A percentile compares a stretch with the other conserved stretches of the same genome.
Evolutionary conservation across 2,329 filamentous ascomycete genomes (phyloP).

Genomic region (Colletotrichum sp.): DNA sequence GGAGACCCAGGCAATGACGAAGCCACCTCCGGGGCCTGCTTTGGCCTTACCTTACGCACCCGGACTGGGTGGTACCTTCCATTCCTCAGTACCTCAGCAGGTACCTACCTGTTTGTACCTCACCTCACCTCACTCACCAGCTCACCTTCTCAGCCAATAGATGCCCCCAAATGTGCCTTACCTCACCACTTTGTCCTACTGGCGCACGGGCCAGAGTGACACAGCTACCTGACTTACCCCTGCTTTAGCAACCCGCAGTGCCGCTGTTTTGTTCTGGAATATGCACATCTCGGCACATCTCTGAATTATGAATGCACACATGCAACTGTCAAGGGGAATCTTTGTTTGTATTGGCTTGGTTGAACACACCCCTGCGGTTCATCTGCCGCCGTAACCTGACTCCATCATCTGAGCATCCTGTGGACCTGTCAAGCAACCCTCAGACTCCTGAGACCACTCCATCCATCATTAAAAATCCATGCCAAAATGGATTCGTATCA

Average conservation of each 20-base stretch:
- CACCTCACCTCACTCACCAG: background rate
- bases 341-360: background rate
- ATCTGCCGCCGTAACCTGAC: background rate
- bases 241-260: constrained; percentile 11
- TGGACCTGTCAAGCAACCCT: background rate
- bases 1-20: constrained; percentile 19
- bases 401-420: background rate
- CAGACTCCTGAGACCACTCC: background rate
- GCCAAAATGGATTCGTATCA: background rate
- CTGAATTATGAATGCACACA: background rate
- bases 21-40: constrained; percentile 10
- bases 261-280: background rate
- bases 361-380: background rate
- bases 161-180: background rate
- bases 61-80: background rate
- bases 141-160: background rate
- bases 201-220: constrained; percentile 7
- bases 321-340: background rate
- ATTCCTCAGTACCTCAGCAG: background rate
- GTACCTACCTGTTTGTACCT: background rate
- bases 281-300: constrained; percentile 13
- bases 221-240: constrained; percentile 12
- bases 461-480: background rate
- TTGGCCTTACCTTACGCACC: background rate
- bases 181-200: background rate